Conservation (phyloP, 2,329 filamentous ascomycete species). For the Fusarium albosuccineum region DNA sequence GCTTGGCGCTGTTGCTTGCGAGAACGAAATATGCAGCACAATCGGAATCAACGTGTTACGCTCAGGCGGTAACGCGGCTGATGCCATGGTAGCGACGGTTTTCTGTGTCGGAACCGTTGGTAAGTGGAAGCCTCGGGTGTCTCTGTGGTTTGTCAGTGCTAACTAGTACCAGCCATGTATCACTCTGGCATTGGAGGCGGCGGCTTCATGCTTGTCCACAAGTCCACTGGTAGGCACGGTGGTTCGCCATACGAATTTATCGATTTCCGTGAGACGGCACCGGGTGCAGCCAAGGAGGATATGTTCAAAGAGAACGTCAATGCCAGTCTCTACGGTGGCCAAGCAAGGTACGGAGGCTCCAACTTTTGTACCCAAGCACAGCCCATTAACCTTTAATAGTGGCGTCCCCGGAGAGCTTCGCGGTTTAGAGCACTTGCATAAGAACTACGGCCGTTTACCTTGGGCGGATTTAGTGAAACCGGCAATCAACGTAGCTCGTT, state of each 20-base stretch:
- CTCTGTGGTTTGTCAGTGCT: neutral
- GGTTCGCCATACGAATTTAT: constrained; percentile 76
- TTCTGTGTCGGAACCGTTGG: constrained; percentile 73
- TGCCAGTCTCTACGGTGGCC: constrained; percentile 75
- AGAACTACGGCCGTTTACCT: constrained; percentile 71
- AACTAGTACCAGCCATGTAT: constrained; percentile 63
- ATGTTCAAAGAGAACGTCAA: constrained; percentile 82
- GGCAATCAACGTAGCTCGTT: constrained; percentile 77
- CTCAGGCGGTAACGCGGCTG: constrained; percentile 74
- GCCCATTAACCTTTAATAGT: constrained; percentile 46
- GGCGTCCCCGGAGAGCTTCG: constrained; percentile 79
- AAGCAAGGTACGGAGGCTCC: constrained; percentile 72
- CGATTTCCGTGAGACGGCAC: constrained; percentile 88
- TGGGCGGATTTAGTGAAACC: constrained; percentile 78
- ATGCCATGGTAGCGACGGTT: constrained; percentile 73
- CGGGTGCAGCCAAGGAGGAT: constrained; percentile 80
- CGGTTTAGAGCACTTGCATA: constrained; percentile 80
- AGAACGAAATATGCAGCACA: constrained; percentile 69
- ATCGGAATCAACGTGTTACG: constrained; percentile 70
- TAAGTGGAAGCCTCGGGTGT: neutral
- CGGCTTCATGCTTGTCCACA: constrained; percentile 81
- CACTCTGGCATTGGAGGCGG: constrained; percentile 81
- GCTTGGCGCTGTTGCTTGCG: constrained; percentile 71
- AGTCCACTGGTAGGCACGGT: constrained; percentile 62
- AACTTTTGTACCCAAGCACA: neutral